Evolutionary conservation across 208 protist species (phyloP).

Genomic region (Phytomonas francai): DNA sequence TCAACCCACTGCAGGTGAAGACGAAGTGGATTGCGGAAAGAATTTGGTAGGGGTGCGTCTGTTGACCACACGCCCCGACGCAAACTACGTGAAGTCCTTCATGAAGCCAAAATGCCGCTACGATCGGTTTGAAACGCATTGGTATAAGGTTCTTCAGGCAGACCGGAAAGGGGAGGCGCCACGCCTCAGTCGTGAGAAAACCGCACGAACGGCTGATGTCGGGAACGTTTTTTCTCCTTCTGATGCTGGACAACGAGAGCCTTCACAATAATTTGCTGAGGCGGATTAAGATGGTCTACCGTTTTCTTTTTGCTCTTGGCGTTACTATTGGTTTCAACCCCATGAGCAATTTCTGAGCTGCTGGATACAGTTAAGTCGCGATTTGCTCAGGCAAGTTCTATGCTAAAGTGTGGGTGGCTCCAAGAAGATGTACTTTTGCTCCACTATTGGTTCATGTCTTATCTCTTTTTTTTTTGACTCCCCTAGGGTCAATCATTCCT

Average conservation of each 20-base stretch:
- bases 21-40: neutral
- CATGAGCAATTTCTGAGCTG: neutral
- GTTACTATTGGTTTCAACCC: neutral
- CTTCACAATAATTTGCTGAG: neutral
- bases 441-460: neutral
- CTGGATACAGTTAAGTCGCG: neutral
- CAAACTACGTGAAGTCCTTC: conserved; percentile 28
- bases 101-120: conserved; percentile 48
- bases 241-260: neutral
- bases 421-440: neutral
- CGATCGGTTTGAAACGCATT: conserved; percentile 30
- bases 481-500: neutral
- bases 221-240: neutral
- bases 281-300: neutral
- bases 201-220: neutral
- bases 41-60: conserved; percentile 8
- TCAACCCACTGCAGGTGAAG: neutral
- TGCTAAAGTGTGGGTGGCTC: neutral
- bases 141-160: conserved; percentile 12
- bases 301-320: neutral
- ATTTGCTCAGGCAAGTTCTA: neutral
- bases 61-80: conserved; percentile 22
- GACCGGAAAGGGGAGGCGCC: conserved; percentile 8
- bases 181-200: neutral
- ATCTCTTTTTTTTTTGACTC: neutral